These are phyloP conservation scores for Aspergillus biplanus DNA, from an alignment of 495 filamentous ascomycete genomes.

Conservation along the genomic window DNA sequence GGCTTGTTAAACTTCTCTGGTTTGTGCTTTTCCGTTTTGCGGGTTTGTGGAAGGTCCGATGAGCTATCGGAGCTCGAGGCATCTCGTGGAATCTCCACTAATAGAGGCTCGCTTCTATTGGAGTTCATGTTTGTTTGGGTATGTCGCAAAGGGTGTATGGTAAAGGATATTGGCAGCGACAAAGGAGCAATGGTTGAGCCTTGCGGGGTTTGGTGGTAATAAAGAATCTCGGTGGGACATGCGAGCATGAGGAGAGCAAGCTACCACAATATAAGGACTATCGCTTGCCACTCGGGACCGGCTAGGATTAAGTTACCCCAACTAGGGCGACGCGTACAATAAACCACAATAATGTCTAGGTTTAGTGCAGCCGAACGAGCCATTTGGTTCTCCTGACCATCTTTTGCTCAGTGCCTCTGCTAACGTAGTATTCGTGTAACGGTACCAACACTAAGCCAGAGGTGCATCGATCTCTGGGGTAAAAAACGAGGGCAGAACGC, in stretches of 20 bases:
- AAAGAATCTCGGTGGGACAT: too few species aligned
- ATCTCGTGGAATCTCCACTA: neutral
- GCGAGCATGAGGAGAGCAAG: too few species aligned
- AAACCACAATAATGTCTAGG: neutral
- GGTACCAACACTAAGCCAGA: neutral
- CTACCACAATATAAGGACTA: too few species aligned
- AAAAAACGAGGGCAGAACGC: neutral
- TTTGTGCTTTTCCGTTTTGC: neutral
- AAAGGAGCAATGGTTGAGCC: too few species aligned
- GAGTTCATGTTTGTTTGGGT: too few species aligned
- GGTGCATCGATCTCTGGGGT: neutral
- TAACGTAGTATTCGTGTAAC: constrained; percentile 1
- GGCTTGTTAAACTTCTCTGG: constrained; percentile 1
- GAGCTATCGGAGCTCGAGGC: neutral
- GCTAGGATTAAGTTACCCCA: neutral
- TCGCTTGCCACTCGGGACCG: neutral
- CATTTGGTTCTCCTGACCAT: neutral
- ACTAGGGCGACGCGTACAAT: neutral
- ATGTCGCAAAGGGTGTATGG: too few species aligned
- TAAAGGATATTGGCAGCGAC: too few species aligned
- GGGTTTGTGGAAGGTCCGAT: neutral
- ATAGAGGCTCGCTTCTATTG: too few species aligned
- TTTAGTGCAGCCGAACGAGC: neutral
- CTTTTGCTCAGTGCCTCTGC: neutral
- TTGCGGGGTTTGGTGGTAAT: too few species aligned